A percentile compares a stretch with the other conserved stretches of the same genome.
These are phyloP conservation scores for Didymella pomorum DNA, from an alignment of 2,329 filamentous ascomycete species.

Conservation along the genomic window DNA sequence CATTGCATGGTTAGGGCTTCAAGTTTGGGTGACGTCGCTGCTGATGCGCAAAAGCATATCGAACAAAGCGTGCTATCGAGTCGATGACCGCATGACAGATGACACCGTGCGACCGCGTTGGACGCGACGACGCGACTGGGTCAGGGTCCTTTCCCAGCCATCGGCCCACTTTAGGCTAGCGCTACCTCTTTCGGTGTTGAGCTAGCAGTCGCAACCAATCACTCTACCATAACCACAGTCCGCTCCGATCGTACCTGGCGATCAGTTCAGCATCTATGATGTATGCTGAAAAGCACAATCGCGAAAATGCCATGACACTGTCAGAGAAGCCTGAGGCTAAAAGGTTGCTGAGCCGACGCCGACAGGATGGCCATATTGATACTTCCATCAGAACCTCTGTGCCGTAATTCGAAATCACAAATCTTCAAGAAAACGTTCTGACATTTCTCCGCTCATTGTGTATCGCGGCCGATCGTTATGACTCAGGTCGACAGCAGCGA, in stretches of 20 bases:
- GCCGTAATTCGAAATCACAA: not conserved
- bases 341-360: not conserved
- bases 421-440: not conserved
- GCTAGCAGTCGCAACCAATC: constrained; percentile 1
- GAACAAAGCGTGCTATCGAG: not conserved
- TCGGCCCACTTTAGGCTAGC: not conserved
- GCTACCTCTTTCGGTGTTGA: constrained; percentile 1
- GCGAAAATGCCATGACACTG: not conserved
- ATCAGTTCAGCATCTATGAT: constrained; percentile 11
- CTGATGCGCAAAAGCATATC: not conserved
- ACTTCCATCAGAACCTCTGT: not conserved
- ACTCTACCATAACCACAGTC: not conserved
- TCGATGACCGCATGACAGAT: constrained; percentile 7
- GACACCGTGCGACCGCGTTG: constrained; percentile 12
- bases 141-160: not conserved
- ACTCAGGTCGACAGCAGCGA: constrained; percentile 9
- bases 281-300: constrained; percentile 1
- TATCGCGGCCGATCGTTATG: constrained; percentile 9
- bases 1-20: not conserved
- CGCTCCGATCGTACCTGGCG: constrained; percentile 11
- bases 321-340: not conserved
- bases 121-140: constrained; percentile 3
- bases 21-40: not conserved
- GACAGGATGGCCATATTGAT: not conserved
- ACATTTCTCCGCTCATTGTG: not conserved